Evolutionary conservation across 2,329 filamentous ascomycete species (phyloP), one percentile per base, ranked within the genome.

Genomic region (Pseudogymnoascus sp.): DNA sequence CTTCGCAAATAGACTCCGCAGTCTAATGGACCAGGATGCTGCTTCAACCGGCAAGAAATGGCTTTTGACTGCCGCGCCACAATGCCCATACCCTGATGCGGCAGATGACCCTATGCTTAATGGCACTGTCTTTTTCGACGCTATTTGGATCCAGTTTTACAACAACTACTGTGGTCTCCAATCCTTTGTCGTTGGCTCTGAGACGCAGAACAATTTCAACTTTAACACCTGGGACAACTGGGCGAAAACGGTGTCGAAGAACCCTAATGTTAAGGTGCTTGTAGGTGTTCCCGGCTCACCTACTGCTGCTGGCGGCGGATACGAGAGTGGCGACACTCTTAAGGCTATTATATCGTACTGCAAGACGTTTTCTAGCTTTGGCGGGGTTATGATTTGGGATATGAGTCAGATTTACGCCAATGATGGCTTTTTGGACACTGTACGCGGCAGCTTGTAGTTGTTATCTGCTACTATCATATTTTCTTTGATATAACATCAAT

Each of bases 341-440:
- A 74, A 71, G 19, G 70, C 75, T 4, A 77, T 86, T 33, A 79
- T 89, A 65, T 63, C 77, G 35, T 87, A 83, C 69, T 78, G 75
- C 50, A 81, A 81, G 73, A 71, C 74, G 41, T 89, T 81, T 69
- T 72, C 76, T 3, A 87, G 80, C 72, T 89, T 89, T 68, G 86
- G 85, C 6, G 87, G 87, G 31, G 79, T 86, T 28, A 88, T 89
- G 86, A 78, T 88, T 75, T 89, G 86, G 87, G 87, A 89, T 72
- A 82, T 82, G 74, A 82, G 78, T 31, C 84, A 87, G 75, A 78
- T 82, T 1, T 85, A 81, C 66, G 74, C 75, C n/a, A 88, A 88
- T 72, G 35, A 67, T 1, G 84, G 83, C 1, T 87, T 85, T 71
- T 74, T 88, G 62, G 72, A 74, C 26, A 71, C 75, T 38, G 74